Percentiles rank a stretch among this genome's conserved stretches.
Evolutionary conservation across 1,284 basidiomycete genomes (phyloP).

Genomic region (Malassezia vespertilionis): DNA sequence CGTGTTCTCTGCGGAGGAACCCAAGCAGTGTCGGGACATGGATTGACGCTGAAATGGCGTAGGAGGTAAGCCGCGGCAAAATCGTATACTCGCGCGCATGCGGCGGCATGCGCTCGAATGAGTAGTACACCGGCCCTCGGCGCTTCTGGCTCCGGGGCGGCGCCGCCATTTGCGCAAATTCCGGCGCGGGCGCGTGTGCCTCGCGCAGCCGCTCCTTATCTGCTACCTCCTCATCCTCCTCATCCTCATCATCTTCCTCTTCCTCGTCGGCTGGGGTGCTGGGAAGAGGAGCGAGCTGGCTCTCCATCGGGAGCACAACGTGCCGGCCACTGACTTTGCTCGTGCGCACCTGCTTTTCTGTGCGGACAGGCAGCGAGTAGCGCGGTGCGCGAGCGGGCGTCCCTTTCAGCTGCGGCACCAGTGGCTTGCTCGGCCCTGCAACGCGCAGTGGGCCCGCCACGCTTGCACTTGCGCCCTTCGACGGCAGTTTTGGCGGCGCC

Average conservation of each 20-base stretch:
- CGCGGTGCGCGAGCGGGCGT: constrained; percentile 39
- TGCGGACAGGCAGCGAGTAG: constrained; percentile 43
- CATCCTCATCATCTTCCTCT: constrained; percentile 37
- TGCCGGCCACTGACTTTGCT: constrained; percentile 87
- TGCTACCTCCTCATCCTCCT: constrained; percentile 41
- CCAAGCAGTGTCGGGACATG: constrained; percentile 41
- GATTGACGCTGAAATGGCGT: constrained; percentile 66
- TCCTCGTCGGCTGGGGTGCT: constrained; percentile 31
- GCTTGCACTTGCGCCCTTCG: neutral
- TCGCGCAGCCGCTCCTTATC: too few relatives aligned
- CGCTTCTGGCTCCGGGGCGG: constrained; percentile 22
- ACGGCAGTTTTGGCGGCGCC: constrained; percentile 14
- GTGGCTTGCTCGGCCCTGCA: constrained; percentile 4
- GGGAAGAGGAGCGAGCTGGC: constrained; percentile 70
- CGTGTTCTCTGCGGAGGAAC: constrained; percentile 84
- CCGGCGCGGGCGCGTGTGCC: constrained; percentile 8
- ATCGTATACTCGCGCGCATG: constrained; percentile 28
- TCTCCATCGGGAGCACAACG: constrained; percentile 76
- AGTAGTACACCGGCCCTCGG: constrained; percentile 39
- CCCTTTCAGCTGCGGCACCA: constrained; percentile 31
- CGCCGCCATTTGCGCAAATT: constrained; percentile 12
- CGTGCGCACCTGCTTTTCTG: constrained; percentile 57
- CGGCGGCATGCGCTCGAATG: constrained; percentile 43
- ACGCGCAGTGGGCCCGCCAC: neutral
- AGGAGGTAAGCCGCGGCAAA: constrained; percentile 52